Percentiles rank a stretch among this genome's conserved stretches.
Conservation (phyloP, 768 basidiomycete genomes). For the Lyophyllum atratum region DNA sequence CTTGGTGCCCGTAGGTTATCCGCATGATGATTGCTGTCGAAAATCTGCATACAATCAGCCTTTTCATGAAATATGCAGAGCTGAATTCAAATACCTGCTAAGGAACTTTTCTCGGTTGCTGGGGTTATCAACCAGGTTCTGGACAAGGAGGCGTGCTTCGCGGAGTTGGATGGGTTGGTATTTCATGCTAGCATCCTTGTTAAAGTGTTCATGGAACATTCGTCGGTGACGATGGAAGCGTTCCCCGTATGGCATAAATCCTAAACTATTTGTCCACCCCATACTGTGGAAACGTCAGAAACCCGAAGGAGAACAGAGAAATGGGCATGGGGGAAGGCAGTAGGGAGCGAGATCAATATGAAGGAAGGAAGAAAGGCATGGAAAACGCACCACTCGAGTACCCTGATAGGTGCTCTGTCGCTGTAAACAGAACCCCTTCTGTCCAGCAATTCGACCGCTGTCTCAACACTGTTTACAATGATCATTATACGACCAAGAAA, state of each 20-base stretch:
- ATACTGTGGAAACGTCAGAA: neutral
- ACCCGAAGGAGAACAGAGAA: no score
- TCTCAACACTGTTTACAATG: constrained; percentile 10
- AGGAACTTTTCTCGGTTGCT: neutral
- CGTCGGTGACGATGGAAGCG: constrained; percentile 6
- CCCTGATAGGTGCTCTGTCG: neutral
- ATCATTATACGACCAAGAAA: neutral
- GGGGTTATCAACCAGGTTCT: neutral
- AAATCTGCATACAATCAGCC: no score
- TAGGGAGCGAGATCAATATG: no score
- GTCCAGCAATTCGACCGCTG: constrained; percentile 12
- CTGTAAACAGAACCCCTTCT: constrained; percentile 13
- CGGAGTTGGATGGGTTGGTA: constrained; percentile 9
- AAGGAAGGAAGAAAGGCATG: neutral
- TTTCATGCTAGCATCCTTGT: neutral
- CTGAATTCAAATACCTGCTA: neutral
- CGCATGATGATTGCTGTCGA: constrained; percentile 15
- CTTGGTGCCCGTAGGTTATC: constrained; percentile 19
- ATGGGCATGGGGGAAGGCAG: no score
- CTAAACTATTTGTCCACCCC: constrained; percentile 5
- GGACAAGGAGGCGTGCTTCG: constrained; percentile 4
- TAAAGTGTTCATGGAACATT: constrained; percentile 14
- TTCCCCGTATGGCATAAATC: constrained; percentile 8
- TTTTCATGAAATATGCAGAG: no score
- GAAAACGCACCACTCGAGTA: neutral